Evolutionary conservation across 2,329 filamentous ascomycete species (phyloP), one percentile per base, ranked within the genome.

Genomic region (Chaetomium sp.): DNA sequence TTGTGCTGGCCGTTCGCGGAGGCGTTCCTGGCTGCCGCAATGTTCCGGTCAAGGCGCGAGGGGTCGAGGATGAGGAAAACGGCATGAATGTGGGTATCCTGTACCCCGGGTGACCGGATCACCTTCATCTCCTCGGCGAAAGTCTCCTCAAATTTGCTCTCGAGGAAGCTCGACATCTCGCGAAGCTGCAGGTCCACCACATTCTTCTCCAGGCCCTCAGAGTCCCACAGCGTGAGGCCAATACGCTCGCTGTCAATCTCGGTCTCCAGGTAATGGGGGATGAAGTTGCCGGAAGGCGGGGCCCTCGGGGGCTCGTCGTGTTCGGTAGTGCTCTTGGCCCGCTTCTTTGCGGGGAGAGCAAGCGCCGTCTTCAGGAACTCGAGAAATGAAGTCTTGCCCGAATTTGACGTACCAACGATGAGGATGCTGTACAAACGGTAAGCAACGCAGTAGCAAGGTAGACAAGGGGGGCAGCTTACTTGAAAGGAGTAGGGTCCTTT

Each of bases 61-160:
- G 95, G 95, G 75, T 99, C 95, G 62, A 99, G 86, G 62, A 99
- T 82, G 63, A 98, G 83, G 78, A 99, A 97, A 62, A 93, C 93
- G 70, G 92, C 96, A 76, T 99, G 95, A 70, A 99, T 97, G 77
- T 99, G 95, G 58, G 94, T 97, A 80, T 99, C 95, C 75, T 93
- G 91, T 69, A 92, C 90, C 63, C 93, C 94, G 29, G 95, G 94
- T 60, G 93, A 93, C 72, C 95, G 90, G 67, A 97, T 84, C 55
- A 99, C 93, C 81, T 97, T 98, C 85, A 96, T 96, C 81, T 99
- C 95, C 79, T 99, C 95, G 57, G 87, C 87, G 75, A 99, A 96
- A 0, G 95, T 98, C 74, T 99, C 95, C 76, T 99, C 94, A 72
- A 99, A 99, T 78, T 98, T 98, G 81, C 90, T 94, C 81, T 99